Base-by-base conservation (phyloP, 1,139 yeast species). In the Geotrichum carabidarum region DNA sequence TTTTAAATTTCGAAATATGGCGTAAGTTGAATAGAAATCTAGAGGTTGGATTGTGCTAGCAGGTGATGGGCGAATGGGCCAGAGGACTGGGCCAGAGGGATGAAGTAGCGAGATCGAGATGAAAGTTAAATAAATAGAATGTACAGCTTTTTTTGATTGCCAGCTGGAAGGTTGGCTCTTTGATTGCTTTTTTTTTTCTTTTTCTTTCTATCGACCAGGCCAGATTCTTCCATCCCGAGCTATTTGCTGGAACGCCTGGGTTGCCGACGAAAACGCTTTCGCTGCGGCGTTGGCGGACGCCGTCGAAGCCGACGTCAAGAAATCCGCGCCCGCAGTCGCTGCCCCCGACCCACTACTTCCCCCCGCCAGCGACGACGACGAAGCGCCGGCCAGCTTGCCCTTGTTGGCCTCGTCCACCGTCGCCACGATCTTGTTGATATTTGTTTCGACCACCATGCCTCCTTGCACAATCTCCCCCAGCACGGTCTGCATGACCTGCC, bases 371-470 rank as follows among this genome's bases (percentile, higher is more conserved):
- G 14, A 38, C 4, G 49, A 17, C 9, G 15, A 6, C 8, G 46
- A 11, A 2, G 31, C 8, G 4, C 15, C 44, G 17, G 56, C 55
- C 36, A 43, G 17, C 27, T 60, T 63, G n/a, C 70, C 72, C 12
- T 62, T 60, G 54, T 73, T 72, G 30, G 74, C 74, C 43, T 72
- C 73, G 53, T 74, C 76, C 2, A 74, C 76, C 0, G 78, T 74
- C 0, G 94, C 90, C n/a, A 91, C 96, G 41, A 93, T 90, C 59
- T 87, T 80, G 42, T 74, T 70, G 31, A 90, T 88, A 63, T 85
- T 89, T 1, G 99, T 91, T 68, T 93, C 99, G 41, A 94, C 88
- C n/a, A 93, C 99, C 95, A 94, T 85, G 0, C 99, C 99, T 32
- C 98, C 99, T 68, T 93, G 99, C 0, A 93, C 86, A 43, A 93